These are phyloP conservation scores for Entomortierella lignicola DNA, from an alignment of 192 early-diverging fungal species.

Conservation along the genomic window DNA sequence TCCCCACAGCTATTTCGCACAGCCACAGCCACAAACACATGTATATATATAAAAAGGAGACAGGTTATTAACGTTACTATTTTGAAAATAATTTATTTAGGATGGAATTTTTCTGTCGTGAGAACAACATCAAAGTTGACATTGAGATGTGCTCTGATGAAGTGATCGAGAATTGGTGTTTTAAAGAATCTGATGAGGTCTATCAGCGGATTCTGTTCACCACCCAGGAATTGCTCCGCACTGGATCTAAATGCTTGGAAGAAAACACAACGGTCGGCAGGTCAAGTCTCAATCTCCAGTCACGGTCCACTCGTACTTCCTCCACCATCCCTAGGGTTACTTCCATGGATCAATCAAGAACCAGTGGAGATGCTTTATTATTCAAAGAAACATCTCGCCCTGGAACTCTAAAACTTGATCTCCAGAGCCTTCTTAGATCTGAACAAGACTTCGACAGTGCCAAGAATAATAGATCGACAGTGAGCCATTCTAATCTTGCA, in stretches of 20 bases:
- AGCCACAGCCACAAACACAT: no score
- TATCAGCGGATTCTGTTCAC: constrained; percentile 41
- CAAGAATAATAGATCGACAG: constrained; percentile 5
- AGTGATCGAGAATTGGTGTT: constrained; percentile 43
- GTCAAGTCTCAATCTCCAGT: no score
- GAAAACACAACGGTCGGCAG: constrained; percentile 8
- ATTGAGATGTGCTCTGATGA: constrained; percentile 46
- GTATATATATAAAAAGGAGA: no score
- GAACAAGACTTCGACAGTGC: constrained; percentile 21
- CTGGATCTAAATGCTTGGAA: constrained; percentile 23
- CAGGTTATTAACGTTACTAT: neutral
- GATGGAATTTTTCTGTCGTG: constrained; percentile 44
- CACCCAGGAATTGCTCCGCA: constrained; percentile 41
- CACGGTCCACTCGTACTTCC: neutral
- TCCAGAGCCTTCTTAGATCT: constrained; percentile 17
- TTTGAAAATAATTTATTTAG: constrained; percentile 1
- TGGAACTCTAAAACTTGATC: constrained; percentile 21
- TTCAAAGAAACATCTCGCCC: constrained; percentile 42
- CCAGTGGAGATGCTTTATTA: neutral
- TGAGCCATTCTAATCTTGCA: constrained; percentile 6
- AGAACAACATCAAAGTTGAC: constrained; percentile 45
- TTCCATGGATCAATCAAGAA: neutral
- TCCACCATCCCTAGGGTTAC: neutral
- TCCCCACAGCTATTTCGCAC: no score
- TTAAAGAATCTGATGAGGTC: constrained; percentile 47